Evolutionary conservation across 2,329 filamentous ascomycete species (phyloP), one percentile per base, ranked within the genome.

Genomic region (Colletotrichum brevisporum): DNA sequence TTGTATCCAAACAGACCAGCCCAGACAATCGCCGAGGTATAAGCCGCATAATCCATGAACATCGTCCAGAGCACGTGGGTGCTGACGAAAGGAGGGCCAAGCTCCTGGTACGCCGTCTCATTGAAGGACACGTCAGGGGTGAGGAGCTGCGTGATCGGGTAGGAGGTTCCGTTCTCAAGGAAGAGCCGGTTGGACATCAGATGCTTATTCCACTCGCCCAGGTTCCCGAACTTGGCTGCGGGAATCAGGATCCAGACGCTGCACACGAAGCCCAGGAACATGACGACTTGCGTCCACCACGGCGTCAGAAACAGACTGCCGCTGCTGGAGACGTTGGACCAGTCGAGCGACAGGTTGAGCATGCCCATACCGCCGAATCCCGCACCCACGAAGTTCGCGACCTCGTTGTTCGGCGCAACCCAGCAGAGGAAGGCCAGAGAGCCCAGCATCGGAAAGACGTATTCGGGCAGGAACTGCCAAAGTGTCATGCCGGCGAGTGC

Each of bases 321-420:
- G 51, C 81, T 60, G 15, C 39, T 36, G 2, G 83, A 84, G 72
- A 86, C 78, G 59, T 80, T 78, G 6, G 79, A 81, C 83, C 84
- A 86, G 72, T 86, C 84, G 70, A 91, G 89, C 0, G 87, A 89
- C 16, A 89, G 83, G 6, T 89, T 88, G 66, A 90, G 83, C 21
- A 91, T 76, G 1, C 88, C 89, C 36, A 90, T 80, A 1, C 89
- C 88, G 16, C 86, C 86, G 71, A 82, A 83, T 1, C 86, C 86
- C 9, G 88, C 89, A 69, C 90, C 90, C 13, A 91, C 74, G 76
- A 90, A 88, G 75, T 90, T 90, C 69, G 90, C 77, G 13, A 88
- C 75, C 3, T 86, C 80, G 66, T 84, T 89, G 58, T 89, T 81
- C 4, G 89, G 89, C 12, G 85, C 86, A 67, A 90, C 86, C 82